Evolutionary conservation across 1,284 basidiomycete species (phyloP).

Genomic region (Ganoderma sp.): DNA sequence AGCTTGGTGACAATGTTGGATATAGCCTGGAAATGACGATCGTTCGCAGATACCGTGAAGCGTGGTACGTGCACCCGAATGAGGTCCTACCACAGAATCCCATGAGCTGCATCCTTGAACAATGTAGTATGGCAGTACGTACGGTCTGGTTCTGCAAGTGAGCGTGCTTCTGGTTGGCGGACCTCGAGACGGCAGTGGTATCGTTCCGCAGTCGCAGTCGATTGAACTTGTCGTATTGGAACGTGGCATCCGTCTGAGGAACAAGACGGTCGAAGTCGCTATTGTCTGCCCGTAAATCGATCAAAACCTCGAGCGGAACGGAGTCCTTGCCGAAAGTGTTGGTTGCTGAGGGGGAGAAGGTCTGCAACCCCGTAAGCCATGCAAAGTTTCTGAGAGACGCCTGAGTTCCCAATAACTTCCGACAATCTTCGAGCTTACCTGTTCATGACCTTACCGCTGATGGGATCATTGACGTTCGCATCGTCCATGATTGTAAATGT

Average conservation of each 20-base stretch:
- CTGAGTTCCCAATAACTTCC: neutral
- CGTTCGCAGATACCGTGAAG: constrained; percentile 88
- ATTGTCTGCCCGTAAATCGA: constrained; percentile 85
- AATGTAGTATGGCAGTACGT: constrained; percentile 6
- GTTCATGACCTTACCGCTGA: constrained; percentile 87
- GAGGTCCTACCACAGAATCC: constrained; percentile 65
- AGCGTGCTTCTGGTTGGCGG: constrained; percentile 51
- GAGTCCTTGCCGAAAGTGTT: constrained; percentile 50
- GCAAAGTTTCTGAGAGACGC: constrained; percentile 38
- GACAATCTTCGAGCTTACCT: constrained; percentile 54
- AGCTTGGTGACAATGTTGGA: constrained; percentile 90
- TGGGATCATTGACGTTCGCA: constrained; percentile 79
- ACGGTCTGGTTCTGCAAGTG: constrained; percentile 87
- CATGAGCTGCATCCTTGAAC: constrained; percentile 5
- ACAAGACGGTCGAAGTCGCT: constrained; percentile 88
- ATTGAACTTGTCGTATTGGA: constrained; percentile 96
- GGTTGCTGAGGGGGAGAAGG: constrained; percentile 76
- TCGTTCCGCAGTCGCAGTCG: constrained; percentile 83
- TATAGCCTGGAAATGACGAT: constrained; percentile 86
- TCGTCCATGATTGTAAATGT: constrained; percentile 85
- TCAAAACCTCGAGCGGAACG: constrained; percentile 88
- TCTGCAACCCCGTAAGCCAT: constrained; percentile 73
- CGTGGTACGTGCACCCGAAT: constrained; percentile 83
- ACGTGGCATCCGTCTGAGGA: constrained; percentile 84
- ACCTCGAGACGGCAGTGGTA: constrained; percentile 54